These are phyloP conservation scores for Artemisia annua DNA, from an alignment of 129 eudicot species.

Conservation along the genomic window DNA sequence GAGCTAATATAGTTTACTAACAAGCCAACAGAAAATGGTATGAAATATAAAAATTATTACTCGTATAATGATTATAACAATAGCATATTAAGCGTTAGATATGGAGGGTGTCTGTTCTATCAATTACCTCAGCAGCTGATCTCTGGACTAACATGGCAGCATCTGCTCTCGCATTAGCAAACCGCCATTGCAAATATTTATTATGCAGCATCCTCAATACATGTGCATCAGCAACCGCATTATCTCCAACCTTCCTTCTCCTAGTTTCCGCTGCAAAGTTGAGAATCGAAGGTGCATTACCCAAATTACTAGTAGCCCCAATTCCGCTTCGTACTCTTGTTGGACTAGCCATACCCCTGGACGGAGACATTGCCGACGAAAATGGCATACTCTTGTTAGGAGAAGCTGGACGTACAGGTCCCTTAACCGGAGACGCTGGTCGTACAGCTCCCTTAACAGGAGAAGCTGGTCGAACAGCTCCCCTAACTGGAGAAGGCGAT, in stretches of 20 bases:
- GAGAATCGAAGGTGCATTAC: slow-evolving; percentile 51
- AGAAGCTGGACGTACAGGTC: too few species aligned
- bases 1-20: slow-evolving; percentile 7
- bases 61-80: slow-evolving; percentile 3
- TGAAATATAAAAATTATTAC: neutral
- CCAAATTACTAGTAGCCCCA: slow-evolving; percentile 34
- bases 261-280: slow-evolving; percentile 70
- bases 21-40: slow-evolving; percentile 16
- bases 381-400: slow-evolving; percentile 43
- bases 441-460: too few species aligned
- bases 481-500: slow-evolving; percentile 64
- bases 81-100: slow-evolving; percentile 1
- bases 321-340: slow-evolving; percentile 43
- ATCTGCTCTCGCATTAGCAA: slow-evolving; percentile 77
- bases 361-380: slow-evolving; percentile 32
- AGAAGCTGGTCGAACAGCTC: slow-evolving; percentile 60
- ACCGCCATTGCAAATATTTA: slow-evolving; percentile 86
- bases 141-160: slow-evolving; percentile 56
- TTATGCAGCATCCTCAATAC: slow-evolving; percentile 64
- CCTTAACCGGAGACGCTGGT: too few species aligned
- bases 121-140: slow-evolving; percentile 63
- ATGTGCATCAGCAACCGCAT: slow-evolving; percentile 69
- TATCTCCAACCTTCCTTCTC: slow-evolving; percentile 84
- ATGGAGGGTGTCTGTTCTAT: slow-evolving; percentile 8
- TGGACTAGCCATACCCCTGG: slow-evolving; percentile 69